Conservation (phyloP, 768 basidiomycete species). For the Neoboletus magnificus region DNA sequence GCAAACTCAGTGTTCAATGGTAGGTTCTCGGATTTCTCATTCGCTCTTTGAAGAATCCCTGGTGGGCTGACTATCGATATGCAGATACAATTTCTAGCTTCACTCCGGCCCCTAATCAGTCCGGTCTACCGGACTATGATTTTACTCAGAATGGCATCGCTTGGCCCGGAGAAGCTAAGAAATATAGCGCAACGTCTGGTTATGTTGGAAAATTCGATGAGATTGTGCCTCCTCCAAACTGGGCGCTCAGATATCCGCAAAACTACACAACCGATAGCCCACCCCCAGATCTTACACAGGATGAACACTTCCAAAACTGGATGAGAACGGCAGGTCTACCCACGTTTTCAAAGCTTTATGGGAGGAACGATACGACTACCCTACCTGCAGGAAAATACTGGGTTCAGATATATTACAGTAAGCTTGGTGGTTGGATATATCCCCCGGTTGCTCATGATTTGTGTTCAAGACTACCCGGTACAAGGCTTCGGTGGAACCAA, state of each 20-base stretch:
- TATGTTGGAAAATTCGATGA: conserved; percentile 54
- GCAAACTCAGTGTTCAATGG: conserved; percentile 98
- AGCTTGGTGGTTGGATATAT: background rate
- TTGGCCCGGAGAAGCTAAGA: conserved; percentile 94
- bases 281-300: conserved; percentile 67
- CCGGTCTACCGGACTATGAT: conserved; percentile 51
- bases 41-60: background rate
- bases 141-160: conserved; percentile 83
- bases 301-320: conserved; percentile 99
- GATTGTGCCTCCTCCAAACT: conserved; percentile 93
- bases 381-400: conserved; percentile 74
- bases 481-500: conserved; percentile 90
- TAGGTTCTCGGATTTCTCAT: conserved; percentile 29
- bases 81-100: conserved; percentile 79
- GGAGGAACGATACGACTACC: conserved; percentile 76
- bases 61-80: background rate
- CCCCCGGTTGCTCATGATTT: conserved; percentile 2
- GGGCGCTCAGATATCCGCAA: conserved; percentile 69
- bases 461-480: conserved; percentile 84
- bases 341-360: conserved; percentile 94
- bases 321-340: conserved; percentile 98
- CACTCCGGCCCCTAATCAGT: conserved; percentile 40
- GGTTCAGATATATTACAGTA: conserved; percentile 79
- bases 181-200: conserved; percentile 62
- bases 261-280: conserved; percentile 62